phyloP scores from a whole-genome alignment of 2,329 filamentous ascomycete species.

The Phialophora tarda region DNA sequence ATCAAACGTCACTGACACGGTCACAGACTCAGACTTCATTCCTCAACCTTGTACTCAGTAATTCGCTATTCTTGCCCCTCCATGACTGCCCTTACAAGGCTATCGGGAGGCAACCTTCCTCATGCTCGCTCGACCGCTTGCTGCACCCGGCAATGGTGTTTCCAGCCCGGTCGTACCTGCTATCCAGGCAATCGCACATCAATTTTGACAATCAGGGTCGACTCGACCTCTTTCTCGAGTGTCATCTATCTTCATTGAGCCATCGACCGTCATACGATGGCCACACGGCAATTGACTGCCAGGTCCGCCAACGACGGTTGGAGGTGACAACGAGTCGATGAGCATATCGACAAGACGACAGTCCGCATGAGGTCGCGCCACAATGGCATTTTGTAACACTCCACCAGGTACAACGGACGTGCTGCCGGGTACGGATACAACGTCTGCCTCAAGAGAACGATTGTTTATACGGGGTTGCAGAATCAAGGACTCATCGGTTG shows the following conservation, averaged over 20 bases:
- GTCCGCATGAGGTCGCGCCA: neutral
- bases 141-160: neutral
- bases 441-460: neutral
- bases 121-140: neutral
- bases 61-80: neutral
- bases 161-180: neutral
- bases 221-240: neutral
- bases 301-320: neutral
- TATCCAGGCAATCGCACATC: neutral
- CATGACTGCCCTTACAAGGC: neutral
- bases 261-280: neutral
- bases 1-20: neutral
- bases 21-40: neutral
- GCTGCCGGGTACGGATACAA: neutral
- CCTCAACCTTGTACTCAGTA: neutral
- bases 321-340: neutral
- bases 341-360: neutral
- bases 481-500: neutral
- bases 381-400: neutral
- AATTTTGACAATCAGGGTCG: neutral
- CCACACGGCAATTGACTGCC: neutral
- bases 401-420: neutral
- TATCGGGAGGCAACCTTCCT: neutral
- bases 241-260: neutral
- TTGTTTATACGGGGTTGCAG: neutral